These are phyloP conservation scores for Boletus smithii DNA, from an alignment of 1,284 basidiomycete species.

Conservation along the genomic window DNA sequence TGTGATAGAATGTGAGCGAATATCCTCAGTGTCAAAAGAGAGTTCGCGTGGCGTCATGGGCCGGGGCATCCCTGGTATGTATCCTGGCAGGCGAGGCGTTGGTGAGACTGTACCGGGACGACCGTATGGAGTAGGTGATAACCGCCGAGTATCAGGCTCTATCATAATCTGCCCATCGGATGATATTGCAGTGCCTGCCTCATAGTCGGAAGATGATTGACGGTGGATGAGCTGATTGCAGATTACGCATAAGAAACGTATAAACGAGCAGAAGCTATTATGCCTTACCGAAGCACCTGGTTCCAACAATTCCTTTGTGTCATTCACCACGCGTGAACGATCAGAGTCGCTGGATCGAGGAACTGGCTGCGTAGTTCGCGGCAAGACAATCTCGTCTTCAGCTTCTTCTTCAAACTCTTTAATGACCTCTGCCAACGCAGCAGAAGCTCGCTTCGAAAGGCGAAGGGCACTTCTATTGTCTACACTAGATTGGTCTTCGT, in stretches of 20 bases:
- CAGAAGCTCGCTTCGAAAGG: constrained; percentile 58
- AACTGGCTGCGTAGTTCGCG: constrained; percentile 51
- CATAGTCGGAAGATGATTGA: constrained; percentile 38
- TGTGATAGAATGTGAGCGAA: constrained; percentile 70
- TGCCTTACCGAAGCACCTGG: constrained; percentile 26
- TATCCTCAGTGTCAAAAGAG: constrained; percentile 59
- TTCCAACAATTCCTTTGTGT: constrained; percentile 19
- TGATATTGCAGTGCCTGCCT: constrained; percentile 66
- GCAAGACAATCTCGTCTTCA: constrained; percentile 71
- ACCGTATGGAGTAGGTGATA: constrained; percentile 50
- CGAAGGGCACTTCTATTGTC: constrained; percentile 30
- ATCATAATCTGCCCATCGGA: constrained; percentile 51
- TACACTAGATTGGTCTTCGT: constrained; percentile 24
- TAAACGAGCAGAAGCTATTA: constrained; percentile 5
- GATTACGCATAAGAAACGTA: constrained; percentile 20
- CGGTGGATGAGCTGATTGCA: constrained; percentile 17
- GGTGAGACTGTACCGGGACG: constrained; percentile 49
- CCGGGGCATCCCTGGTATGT: constrained; percentile 81
- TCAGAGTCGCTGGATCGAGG: constrained; percentile 35
- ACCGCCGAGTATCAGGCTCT: constrained; percentile 44
- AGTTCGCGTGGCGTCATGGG: constrained; percentile 77
- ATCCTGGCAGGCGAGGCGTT: constrained; percentile 69
- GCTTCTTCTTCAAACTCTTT: constrained; percentile 66
- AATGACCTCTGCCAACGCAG: constrained; percentile 67
- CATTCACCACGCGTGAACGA: constrained; percentile 19